These are phyloP conservation scores for Paramecium sonneborni DNA, from an alignment of 73 alveolate species.

Conservation along the genomic window DNA sequence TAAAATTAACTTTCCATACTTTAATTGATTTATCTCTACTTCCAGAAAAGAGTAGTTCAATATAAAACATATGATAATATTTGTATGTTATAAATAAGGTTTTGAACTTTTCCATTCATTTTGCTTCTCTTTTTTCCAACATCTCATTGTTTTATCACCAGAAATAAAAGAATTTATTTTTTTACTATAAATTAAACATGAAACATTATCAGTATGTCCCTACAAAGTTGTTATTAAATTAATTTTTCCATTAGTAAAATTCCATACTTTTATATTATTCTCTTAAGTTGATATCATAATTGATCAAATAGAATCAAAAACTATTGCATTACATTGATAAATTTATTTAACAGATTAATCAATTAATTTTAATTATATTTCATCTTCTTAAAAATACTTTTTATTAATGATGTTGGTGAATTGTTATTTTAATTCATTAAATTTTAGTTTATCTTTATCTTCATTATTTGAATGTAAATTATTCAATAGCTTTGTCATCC, in stretches of 20 bases:
- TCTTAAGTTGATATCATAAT: background rate
- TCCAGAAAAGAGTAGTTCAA: background rate
- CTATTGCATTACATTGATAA: background rate
- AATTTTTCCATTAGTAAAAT: background rate
- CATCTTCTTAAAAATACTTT: background rate
- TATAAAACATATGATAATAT: background rate
- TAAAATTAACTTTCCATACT: background rate
- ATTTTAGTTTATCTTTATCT: background rate
- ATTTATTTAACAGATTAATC: background rate
- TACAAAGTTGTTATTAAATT: background rate
- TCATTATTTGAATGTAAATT: background rate
- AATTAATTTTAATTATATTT: background rate
- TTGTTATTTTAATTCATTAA: background rate
- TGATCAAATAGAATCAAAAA: background rate
- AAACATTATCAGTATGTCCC: background rate
- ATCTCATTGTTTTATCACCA: background rate
- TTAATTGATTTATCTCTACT: background rate
- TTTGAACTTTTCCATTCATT: background rate
- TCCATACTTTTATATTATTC: background rate
- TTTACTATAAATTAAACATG: background rate
- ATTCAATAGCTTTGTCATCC: background rate
- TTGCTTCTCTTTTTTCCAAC: background rate
- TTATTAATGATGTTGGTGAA: background rate
- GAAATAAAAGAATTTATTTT: background rate
- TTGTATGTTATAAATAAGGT: background rate